Conservation (phyloP, 139 green algal genomes). For the Chloropicon primus region DNA sequence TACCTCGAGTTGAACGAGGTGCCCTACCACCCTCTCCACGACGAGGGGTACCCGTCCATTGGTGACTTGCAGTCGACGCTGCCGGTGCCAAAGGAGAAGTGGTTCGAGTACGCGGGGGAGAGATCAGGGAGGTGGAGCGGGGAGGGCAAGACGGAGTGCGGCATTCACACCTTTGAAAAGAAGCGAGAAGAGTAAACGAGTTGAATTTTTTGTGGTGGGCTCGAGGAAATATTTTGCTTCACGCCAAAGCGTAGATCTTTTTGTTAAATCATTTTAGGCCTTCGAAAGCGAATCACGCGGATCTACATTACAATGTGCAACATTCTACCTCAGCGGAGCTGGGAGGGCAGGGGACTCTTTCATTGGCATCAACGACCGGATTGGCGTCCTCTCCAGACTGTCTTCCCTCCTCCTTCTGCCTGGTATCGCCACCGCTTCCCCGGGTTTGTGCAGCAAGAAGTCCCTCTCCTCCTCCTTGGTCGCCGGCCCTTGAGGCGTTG, state of each 20-base stretch:
- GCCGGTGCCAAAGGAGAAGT: constrained; percentile 22
- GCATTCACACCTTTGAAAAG: constrained; percentile 19
- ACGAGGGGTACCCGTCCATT: constrained; percentile 36
- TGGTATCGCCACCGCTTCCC: neutral
- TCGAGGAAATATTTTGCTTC: too few species aligned
- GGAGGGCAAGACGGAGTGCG: constrained; percentile 38
- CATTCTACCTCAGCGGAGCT: neutral
- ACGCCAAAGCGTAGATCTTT: too few species aligned
- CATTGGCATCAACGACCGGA: neutral
- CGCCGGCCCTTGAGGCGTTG: neutral
- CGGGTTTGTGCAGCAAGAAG: neutral
- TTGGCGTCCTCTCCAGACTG: neutral
- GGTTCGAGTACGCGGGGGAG: constrained; percentile 47
- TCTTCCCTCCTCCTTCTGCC: neutral
- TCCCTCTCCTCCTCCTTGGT: neutral
- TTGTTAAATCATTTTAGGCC: too few species aligned
- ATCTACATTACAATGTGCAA: too few species aligned
- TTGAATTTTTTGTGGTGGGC: neutral
- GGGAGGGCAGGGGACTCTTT: neutral
- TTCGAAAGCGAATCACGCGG: too few species aligned
- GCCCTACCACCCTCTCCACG: constrained; percentile 25
- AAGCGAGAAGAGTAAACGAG: neutral
- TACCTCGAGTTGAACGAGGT: constrained; percentile 24
- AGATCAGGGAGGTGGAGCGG: constrained; percentile 37
- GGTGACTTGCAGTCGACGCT: constrained; percentile 35